Base-by-base conservation (phyloP, 768 basidiomycete species). In the Solioccasus polychromus region DNA sequence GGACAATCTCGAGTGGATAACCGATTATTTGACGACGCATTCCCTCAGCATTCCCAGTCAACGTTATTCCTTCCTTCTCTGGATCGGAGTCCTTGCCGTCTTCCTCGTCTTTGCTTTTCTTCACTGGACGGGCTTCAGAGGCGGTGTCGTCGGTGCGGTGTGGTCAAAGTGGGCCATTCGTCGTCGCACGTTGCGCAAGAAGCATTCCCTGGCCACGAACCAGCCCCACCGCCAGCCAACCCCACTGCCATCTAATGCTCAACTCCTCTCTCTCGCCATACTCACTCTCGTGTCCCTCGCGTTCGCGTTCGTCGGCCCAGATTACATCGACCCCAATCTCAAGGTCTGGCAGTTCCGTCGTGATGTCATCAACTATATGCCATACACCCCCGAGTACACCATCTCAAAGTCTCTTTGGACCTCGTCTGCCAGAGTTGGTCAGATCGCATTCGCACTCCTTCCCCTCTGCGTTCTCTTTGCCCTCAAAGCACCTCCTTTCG, bases 391-490 rank as follows among this genome's bases (percentile, higher is more conserved):
- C 4, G 72, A 76, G 51, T 77, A 78, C 60, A 83, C 80, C 15
- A 83, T 90, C 46, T 52, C 58, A 36, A 87, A 86, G 61, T 73
- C 80, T 1, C 78, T 79, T 66, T 91, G 88, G 88, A 81, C 84
- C 0, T 72, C 79, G 2, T 82, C 78, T n/a, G 75, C 73, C 15
- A 68, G 87, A 25, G 74, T 78, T 17, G 88, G 88, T 1, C 69
- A 84, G 45, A 80, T 88, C 30, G 78, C 85, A 1, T 89, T 88
- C 56, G 78, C 84, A 2, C 72, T 88, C 23, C 68, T 87, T 37
- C 88, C 88, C 0, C 72, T 90, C 8, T 82, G 79, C 44, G 69
- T 88, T 47, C 71, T 86, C 12, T 74, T 88, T 50, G 85, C 82
- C 8, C 73, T 91, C 61, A 91, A 82, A 60, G 74, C 74, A 24